Percentiles rank a stretch among this genome's conserved stretches.
These are phyloP conservation scores for Apiotrichum mycotoxinovorans DNA, from an alignment of 1,284 basidiomycete species.

Conservation along the genomic window DNA sequence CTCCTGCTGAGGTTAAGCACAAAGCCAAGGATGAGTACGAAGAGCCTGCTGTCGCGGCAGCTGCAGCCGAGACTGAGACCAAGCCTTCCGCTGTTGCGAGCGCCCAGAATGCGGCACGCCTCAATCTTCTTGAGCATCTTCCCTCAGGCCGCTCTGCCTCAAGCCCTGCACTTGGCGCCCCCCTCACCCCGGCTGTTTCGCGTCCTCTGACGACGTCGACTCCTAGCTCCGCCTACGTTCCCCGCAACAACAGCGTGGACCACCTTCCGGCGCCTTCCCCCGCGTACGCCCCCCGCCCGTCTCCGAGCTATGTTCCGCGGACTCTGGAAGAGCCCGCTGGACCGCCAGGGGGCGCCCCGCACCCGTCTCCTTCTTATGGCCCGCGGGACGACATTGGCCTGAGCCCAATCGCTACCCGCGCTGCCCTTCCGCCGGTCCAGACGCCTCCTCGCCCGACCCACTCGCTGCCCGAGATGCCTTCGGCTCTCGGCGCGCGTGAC, in stretches of 20 bases:
- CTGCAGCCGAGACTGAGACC: background rate
- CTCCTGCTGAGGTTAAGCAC: background rate
- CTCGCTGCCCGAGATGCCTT: constrained; percentile 16
- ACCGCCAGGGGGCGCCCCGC: background rate
- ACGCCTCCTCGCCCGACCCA: constrained; percentile 15
- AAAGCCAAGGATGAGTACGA: background rate
- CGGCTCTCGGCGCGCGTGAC: constrained; percentile 13
- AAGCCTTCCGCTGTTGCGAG: background rate
- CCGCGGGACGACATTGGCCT: constrained; percentile 8
- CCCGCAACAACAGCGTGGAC: constrained; percentile 4
- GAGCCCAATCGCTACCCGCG: constrained; percentile 7
- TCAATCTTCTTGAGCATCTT: constrained; percentile 36
- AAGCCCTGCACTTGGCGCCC: constrained; percentile 1
- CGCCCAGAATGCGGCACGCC: constrained; percentile 9
- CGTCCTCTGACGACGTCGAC: constrained; percentile 7
- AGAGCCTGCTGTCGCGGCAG: background rate
- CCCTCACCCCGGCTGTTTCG: constrained; percentile 4
- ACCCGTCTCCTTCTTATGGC: constrained; percentile 1
- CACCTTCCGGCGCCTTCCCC: background rate
- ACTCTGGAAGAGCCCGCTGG: constrained; percentile 2
- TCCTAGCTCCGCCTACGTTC: constrained; percentile 11
- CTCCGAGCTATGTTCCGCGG: constrained; percentile 17
- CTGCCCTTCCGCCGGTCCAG: constrained; percentile 8
- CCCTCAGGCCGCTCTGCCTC: constrained; percentile 16
- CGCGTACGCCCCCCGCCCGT: constrained; percentile 14